Evolutionary conservation across 2,329 filamentous ascomycete species (phyloP).

Genomic region (Lojkania enalia): DNA sequence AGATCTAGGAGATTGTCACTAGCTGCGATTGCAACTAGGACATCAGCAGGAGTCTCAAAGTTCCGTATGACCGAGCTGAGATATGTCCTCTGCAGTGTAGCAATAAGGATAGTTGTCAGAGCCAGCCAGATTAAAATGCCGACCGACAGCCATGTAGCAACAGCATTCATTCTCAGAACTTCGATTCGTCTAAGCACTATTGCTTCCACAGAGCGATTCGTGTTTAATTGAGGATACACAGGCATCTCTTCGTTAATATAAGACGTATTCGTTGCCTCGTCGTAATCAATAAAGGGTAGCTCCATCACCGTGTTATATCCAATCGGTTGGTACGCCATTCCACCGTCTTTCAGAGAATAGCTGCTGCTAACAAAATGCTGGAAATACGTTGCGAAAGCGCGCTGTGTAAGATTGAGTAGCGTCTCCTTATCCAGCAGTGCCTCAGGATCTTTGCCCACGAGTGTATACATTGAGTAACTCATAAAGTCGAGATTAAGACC

Average conservation of each 20-base stretch:
- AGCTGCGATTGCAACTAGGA: constrained; percentile 27
- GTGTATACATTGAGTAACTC: constrained; percentile 6
- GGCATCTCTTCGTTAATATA: background rate
- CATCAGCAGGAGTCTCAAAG: constrained; percentile 27
- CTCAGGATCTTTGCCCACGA: constrained; percentile 22
- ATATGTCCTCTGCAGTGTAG: constrained; percentile 21
- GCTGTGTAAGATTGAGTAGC: constrained; percentile 1
- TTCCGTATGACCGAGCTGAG: constrained; percentile 20
- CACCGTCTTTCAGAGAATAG: constrained; percentile 19
- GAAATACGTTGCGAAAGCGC: constrained; percentile 18
- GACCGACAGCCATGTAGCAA: constrained; percentile 22
- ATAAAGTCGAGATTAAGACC: constrained; percentile 4
- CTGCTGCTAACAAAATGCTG: constrained; percentile 27
- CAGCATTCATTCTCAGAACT: constrained; percentile 22
- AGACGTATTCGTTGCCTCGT: background rate
- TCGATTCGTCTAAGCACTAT: constrained; percentile 17
- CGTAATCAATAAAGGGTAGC: background rate
- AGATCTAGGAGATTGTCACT: constrained; percentile 26
- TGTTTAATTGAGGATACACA: constrained; percentile 11
- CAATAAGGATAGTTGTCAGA: constrained; percentile 17
- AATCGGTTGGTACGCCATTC: constrained; percentile 29
- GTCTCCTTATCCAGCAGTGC: constrained; percentile 21
- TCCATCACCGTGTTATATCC: background rate
- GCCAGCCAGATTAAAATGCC: constrained; percentile 27
- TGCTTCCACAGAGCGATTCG: constrained; percentile 14